Base-by-base conservation (phyloP, 2,329 filamentous ascomycete species). In the Fusarium sp. region DNA sequence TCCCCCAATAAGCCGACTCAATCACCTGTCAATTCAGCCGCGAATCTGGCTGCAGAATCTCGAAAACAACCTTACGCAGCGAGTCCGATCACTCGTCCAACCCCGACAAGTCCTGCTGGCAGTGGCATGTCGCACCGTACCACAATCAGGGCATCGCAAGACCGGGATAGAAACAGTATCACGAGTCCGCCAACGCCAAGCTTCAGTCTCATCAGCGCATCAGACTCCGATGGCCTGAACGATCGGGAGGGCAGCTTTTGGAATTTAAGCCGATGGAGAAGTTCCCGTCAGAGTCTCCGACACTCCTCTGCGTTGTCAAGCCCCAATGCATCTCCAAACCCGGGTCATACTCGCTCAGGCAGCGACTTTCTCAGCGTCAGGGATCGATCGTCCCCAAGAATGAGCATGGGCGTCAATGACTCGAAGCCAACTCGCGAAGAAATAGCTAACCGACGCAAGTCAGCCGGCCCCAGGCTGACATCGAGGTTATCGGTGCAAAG, bases 241-340 rank as follows among this genome's bases (percentile, higher is more conserved):
- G 82, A 84, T 6, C 83, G 82, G 6, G 82, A 82, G 10, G 77
- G 79, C 70, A 25, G 84, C 12, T 90, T 90, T 74, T 90, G 88
- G 88, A 89, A 87, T 64, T 75, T 88, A 22, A 84, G 83, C 38
- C 82, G 85, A 24, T 89, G 87, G 88, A 83, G 82, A 53, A 81
- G 81, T 8, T 71, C 73, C 5, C 79, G 84, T 6, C 77, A 83
- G 5, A 76, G 77, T 1, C 72, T 82, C 16, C 78, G 77, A 57
- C 73, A 78, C 55, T 75, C 76, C 16, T 73, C 69, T 2, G 76
- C 65, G 34, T 70, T 73, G 16, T 75, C 68, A 11, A 66, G 72
- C 24, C 53, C 66, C 16, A 68, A 47, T 32, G 66, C 65, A 66
- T 44, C 56, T 46, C 57, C 38, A 32, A 58, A 40, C n/a, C 53